Evolutionary conservation across 805 yeast species (phyloP), one percentile per base, ranked within the genome.

Genomic region (Starmerella riodocensis): DNA sequence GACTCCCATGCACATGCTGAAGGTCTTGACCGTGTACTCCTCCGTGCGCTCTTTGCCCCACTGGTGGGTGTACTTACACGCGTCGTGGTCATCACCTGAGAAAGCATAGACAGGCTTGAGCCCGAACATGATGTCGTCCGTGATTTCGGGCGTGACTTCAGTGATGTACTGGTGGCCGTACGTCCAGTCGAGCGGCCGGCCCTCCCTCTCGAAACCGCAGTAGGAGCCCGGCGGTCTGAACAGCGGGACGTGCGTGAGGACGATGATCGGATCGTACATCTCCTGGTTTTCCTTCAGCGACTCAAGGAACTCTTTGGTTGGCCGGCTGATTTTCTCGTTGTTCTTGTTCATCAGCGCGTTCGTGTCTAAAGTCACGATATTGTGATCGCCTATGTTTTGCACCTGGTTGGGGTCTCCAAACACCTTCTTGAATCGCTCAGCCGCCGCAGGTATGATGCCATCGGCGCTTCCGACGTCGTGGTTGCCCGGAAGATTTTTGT

Each of bases 61-160:
- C 4, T 50, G 41, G 55, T 88, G 96, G 17, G 62, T 60, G 23
- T 78, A 69, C 48, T 80, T 83, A 57, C 99, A 91, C 51, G 83
- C 85, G 57, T 91, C 98, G 61, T 91, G 99, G 57, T 91, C 98
- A 57, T 91, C 99, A 1, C 98, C 99, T 5, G 93, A 74, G 53
- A 85, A 82, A 4, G 81, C 67, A 9, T 76, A 58, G 13, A 65
- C 65, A 0, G 99, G 99, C 33, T 69, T 60, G 1, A 88, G 56
- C 8, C 59, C 62, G 6, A 65, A 51, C 32, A 91, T 59, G 4
- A 91, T 66, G 17, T 71, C 67, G 29, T 72, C 67, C 0, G 88
- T 64, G 4, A 78, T 53, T 2, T 67, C 70, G 23, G 70, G 62
- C 36, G 76, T 79, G 8, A 91, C 66, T n/a, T 82, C 88, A 0